Percentiles rank a stretch among this genome's conserved stretches.
Evolutionary conservation across 345 rosid species (phyloP).

Genomic region (Arabis alpina): DNA sequence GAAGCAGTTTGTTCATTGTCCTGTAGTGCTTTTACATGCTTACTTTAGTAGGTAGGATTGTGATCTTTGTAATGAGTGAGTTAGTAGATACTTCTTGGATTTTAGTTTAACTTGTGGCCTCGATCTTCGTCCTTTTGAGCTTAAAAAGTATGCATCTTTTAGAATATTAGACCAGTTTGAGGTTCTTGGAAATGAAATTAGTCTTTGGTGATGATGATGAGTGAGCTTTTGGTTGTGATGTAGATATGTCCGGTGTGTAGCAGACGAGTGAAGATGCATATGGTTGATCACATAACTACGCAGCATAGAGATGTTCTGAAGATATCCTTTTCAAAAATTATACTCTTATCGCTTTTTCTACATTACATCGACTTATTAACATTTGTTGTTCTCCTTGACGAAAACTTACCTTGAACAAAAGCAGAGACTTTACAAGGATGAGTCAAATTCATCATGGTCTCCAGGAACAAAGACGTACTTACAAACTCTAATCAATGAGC

Average conservation of each 20-base stretch:
- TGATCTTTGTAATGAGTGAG: conserved; percentile 12
- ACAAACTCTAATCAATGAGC: conserved; percentile 48
- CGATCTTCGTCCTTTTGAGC: not conserved
- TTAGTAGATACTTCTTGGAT: conserved; percentile 13
- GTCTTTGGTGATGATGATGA: conserved; percentile 28
- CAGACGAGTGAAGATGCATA: conserved; percentile 41
- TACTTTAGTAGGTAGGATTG: conserved; percentile 22
- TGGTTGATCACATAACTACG: conserved; percentile 42
- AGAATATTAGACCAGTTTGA: not conserved
- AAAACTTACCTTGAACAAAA: conserved; percentile 61
- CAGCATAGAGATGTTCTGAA: conserved; percentile 39
- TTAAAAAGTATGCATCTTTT: not conserved
- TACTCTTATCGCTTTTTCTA: not conserved
- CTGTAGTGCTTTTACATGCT: conserved; percentile 6
- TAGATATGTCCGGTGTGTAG: conserved; percentile 45
- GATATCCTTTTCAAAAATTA: conserved; percentile 29
- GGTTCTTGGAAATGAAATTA: not conserved
- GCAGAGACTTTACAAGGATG: conserved; percentile 55
- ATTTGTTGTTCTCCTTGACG: conserved; percentile 65
- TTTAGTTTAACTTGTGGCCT: not conserved
- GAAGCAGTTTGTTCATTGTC: not conserved
- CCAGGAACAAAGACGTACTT: conserved; percentile 53
- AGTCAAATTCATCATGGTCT: conserved; percentile 47
- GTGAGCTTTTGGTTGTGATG: conserved; percentile 29
- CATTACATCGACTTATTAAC: conserved; percentile 15